Evolutionary conservation across 306 rosid species (phyloP).

Genomic region (Pterocarpus santalinus): DNA sequence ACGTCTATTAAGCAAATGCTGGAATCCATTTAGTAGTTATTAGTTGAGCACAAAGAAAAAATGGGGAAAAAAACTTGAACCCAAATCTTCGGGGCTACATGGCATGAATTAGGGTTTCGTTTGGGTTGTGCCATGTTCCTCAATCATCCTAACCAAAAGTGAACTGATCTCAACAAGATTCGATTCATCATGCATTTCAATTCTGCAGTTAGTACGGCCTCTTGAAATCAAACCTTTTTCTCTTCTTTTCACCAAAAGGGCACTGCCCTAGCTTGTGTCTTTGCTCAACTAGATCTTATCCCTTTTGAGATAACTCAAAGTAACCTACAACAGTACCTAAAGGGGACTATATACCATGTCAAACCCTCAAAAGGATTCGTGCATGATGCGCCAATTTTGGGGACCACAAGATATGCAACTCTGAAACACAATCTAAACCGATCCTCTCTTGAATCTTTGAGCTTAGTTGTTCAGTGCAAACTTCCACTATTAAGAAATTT

Average conservation of each 20-base stretch:
- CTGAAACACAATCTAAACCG: constrained; percentile 51
- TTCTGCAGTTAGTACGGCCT: constrained; percentile 35
- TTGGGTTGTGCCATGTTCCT: neutral
- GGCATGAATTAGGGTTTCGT: constrained; percentile 5
- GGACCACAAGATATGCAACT: constrained; percentile 59
- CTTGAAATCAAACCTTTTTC: constrained; percentile 3
- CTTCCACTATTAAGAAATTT: no score
- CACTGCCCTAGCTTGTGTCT: neutral
- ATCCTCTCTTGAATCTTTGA: constrained; percentile 5
- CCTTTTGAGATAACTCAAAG: constrained; percentile 35
- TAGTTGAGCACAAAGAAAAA: neutral
- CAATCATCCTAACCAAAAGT: neutral
- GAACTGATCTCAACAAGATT: constrained; percentile 33
- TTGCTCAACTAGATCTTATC: constrained; percentile 40
- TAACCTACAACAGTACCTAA: neutral
- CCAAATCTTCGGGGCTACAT: neutral
- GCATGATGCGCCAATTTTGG: constrained; percentile 49
- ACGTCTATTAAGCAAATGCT: neutral
- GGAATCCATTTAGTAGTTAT: neutral
- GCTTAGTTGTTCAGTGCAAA: neutral
- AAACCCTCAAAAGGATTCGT: constrained; percentile 38
- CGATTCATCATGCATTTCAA: constrained; percentile 23
- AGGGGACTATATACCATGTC: constrained; percentile 30
- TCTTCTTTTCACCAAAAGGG: constrained; percentile 29
- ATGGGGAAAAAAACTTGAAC: neutral